These are phyloP conservation scores for Auriscalpium microsporum DNA, from an alignment of 768 basidiomycete species.

Conservation along the genomic window DNA sequence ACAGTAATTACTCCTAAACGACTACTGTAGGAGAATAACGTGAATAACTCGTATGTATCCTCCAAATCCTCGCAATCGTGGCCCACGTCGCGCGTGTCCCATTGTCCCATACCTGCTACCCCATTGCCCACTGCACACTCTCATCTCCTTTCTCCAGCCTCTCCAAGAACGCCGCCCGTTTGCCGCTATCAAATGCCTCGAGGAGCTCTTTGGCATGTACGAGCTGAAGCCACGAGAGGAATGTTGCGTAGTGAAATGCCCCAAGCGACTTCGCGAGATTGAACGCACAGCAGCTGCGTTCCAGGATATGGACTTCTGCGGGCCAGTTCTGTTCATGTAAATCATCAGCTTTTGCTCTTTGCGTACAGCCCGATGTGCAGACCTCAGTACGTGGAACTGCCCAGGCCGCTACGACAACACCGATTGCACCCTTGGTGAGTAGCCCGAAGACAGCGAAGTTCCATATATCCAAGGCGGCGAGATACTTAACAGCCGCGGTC, in stretches of 20 bases:
- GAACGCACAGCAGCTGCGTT: not conserved
- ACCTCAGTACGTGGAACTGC: not conserved
- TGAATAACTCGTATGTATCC: too few species aligned
- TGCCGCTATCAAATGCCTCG: not conserved
- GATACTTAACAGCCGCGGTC: not conserved
- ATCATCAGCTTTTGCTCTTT: not conserved
- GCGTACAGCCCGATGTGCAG: not conserved
- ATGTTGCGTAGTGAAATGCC: not conserved
- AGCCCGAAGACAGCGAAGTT: conserved; percentile 6
- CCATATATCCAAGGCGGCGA: not conserved
- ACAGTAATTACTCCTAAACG: too few species aligned
- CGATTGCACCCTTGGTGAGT: not conserved
- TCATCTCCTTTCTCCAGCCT: not conserved
- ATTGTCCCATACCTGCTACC: too few species aligned
- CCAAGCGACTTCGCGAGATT: not conserved
- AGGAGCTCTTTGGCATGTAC: not conserved
- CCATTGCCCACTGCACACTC: not conserved
- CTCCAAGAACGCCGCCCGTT: not conserved
- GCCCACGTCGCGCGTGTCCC: too few species aligned
- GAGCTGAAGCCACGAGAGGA: not conserved
- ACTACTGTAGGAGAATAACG: too few species aligned
- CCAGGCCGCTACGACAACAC: too few species aligned
- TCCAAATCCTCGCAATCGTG: too few species aligned
- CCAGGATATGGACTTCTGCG: not conserved
- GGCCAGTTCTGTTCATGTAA: not conserved